phyloP scores from a whole-genome alignment of 1,284 basidiomycete genomes.

The Sporisorium graminicola region DNA sequence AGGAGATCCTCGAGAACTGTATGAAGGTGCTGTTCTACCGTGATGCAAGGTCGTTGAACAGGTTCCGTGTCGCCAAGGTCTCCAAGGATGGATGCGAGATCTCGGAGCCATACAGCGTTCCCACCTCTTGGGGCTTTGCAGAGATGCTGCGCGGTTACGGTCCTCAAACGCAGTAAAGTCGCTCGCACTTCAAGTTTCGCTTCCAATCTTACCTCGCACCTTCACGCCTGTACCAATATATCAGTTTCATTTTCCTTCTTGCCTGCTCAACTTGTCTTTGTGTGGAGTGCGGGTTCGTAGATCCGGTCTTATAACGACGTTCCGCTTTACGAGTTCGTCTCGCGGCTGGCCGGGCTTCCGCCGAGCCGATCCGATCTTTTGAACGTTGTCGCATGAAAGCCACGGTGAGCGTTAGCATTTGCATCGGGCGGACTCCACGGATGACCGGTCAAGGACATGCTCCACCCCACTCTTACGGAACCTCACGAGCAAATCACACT shows the following conservation, averaged over 20 bases:
- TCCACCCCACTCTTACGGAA: neutral
- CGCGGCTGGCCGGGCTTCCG: neutral
- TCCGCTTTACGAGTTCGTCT: neutral
- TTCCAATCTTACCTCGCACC: neutral
- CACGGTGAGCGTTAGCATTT: neutral
- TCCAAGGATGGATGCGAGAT: conserved; percentile 83
- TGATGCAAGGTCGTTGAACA: conserved; percentile 94
- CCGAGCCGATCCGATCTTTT: neutral
- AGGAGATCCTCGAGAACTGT: conserved; percentile 83
- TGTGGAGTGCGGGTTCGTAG: neutral
- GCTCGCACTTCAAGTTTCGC: neutral
- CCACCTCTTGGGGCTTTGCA: conserved; percentile 91
- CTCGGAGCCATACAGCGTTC: conserved; percentile 81
- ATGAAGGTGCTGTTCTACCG: conserved; percentile 97
- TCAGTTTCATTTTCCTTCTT: neutral
- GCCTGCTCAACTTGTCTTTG: neutral
- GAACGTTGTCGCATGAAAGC: neutral
- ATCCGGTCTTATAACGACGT: neutral
- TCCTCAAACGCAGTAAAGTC: conserved; percentile 65
- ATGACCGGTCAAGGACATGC: neutral
- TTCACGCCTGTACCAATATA: conserved; percentile 6
- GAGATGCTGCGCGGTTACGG: conserved; percentile 83
- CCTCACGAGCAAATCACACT: neutral
- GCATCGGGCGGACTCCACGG: neutral
- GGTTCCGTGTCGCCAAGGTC: conserved; percentile 96